phyloP scores from a whole-genome alignment of 306 rosid species.

The Rosa lucieae region DNA sequence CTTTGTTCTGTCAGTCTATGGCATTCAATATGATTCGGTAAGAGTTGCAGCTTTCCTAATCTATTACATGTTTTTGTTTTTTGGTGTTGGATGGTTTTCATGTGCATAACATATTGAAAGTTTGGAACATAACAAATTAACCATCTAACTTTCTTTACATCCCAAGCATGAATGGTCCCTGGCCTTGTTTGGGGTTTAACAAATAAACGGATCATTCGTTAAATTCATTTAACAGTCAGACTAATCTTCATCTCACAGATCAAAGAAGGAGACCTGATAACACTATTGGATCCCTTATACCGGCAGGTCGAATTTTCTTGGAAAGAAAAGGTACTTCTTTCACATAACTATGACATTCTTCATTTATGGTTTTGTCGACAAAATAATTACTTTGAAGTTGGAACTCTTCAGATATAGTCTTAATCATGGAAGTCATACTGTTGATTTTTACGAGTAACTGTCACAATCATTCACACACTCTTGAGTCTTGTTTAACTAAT shows the following conservation, averaged over 20 bases:
- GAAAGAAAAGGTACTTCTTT: conserved; percentile 69
- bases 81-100: background rate
- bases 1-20: conserved; percentile 77
- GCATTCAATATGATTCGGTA: conserved; percentile 72
- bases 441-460: conserved; percentile 7
- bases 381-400: background rate
- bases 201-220: conserved; percentile 5
- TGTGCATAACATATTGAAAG: background rate
- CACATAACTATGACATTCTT: conserved; percentile 6
- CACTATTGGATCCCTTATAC: conserved; percentile 65
- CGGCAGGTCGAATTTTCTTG: conserved; percentile 54
- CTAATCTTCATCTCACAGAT: conserved; percentile 47
- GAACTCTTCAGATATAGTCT: background rate
- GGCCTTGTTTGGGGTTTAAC: background rate
- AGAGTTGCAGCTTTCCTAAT: conserved; percentile 26
- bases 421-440: conserved; percentile 5
- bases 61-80: background rate
- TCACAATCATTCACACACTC: conserved; percentile 1
- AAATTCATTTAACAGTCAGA: conserved; percentile 25
- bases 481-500: background rate
- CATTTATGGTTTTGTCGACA: background rate
- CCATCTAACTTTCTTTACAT: background rate
- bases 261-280: conserved; percentile 91
- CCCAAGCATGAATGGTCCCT: background rate
- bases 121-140: conserved; percentile 1